A percentile compares a stretch with the other conserved stretches of the same genome.
These are phyloP conservation scores for Eimeria sp. DNA, from an alignment of 169 alveolate species.

Conservation along the genomic window DNA sequence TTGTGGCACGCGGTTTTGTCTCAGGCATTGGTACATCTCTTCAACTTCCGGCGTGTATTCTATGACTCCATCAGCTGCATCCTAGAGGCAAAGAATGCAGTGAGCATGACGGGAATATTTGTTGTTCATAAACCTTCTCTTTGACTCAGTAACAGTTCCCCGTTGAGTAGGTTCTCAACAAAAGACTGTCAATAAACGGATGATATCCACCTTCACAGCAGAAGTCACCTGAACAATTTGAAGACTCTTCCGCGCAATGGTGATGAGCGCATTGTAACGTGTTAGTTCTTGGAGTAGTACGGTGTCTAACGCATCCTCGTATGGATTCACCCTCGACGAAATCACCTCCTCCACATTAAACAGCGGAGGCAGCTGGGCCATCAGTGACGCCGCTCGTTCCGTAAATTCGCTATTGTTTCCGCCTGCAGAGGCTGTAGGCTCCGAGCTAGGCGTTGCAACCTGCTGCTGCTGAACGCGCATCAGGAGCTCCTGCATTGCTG, in stretches of 20 bases:
- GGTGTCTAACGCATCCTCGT: slow-evolving; percentile 95
- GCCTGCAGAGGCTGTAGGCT: not conserved
- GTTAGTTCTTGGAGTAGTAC: slow-evolving; percentile 93
- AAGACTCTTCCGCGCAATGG: slow-evolving; percentile 86
- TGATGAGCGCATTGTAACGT: slow-evolving; percentile 93
- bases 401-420: not conserved
- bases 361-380: slow-evolving; percentile 89
- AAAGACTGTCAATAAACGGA: not conserved
- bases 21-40: slow-evolving; percentile 87
- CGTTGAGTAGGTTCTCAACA: not conserved
- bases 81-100: slow-evolving; percentile 65
- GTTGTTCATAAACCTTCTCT: not conserved
- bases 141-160: not conserved
- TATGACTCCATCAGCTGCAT: slow-evolving; percentile 93
- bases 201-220: not conserved
- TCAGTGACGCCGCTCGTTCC: slow-evolving; percentile 79
- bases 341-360: slow-evolving; percentile 91
- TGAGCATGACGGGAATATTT: not conserved
- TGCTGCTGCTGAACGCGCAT: slow-evolving; percentile 56
- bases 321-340: slow-evolving; percentile 92
- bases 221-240: slow-evolving; percentile 80
- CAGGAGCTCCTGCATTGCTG: slow-evolving; percentile 61
- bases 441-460: slow-evolving; percentile 17
- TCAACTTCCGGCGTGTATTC: slow-evolving; percentile 94
- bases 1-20: slow-evolving; percentile 93